Evolutionary conservation across 257 asterid genomes (phyloP).

Genomic region (Eucommia ulmoides): DNA sequence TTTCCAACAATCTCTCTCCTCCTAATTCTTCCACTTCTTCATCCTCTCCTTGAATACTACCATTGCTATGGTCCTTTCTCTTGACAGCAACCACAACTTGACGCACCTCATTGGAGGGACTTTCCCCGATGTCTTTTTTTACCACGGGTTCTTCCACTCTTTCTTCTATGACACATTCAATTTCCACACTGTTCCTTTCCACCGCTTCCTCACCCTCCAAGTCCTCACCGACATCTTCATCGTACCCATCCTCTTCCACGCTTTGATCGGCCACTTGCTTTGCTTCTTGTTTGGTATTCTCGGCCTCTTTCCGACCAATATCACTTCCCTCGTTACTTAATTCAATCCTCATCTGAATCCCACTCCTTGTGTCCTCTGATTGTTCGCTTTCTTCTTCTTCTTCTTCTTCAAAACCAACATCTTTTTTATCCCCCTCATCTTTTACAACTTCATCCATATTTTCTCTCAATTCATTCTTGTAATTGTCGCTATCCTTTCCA

Average conservation of each 20-base stretch:
- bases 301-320: background rate
- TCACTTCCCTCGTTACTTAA: background rate
- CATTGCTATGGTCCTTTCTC: background rate
- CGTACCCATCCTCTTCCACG: constrained; percentile 9
- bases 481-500: background rate
- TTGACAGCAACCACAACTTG: background rate
- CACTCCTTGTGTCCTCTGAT: background rate
- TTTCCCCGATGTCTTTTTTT: constrained; percentile 10
- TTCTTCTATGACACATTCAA: constrained; percentile 3
- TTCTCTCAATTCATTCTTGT: background rate
- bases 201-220: constrained; percentile 7
- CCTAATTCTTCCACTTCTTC: background rate
- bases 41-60: background rate
- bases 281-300: background rate
- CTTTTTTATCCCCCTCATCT: constrained; percentile 10
- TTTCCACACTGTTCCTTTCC: background rate
- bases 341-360: background rate
- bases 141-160: constrained; percentile 1
- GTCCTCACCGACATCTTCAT: constrained; percentile 11
- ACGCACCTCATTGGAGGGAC: constrained; percentile 2
- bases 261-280: background rate
- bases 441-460: background rate
- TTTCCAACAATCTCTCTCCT: constrained; percentile 9
- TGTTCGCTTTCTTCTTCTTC: constrained; percentile 2
- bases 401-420: constrained; percentile 6